Percentiles rank a stretch among this genome's conserved stretches.
These are phyloP conservation scores for Plicaturopsis crispa DNA, from an alignment of 768 basidiomycete genomes.

Conservation along the genomic window DNA sequence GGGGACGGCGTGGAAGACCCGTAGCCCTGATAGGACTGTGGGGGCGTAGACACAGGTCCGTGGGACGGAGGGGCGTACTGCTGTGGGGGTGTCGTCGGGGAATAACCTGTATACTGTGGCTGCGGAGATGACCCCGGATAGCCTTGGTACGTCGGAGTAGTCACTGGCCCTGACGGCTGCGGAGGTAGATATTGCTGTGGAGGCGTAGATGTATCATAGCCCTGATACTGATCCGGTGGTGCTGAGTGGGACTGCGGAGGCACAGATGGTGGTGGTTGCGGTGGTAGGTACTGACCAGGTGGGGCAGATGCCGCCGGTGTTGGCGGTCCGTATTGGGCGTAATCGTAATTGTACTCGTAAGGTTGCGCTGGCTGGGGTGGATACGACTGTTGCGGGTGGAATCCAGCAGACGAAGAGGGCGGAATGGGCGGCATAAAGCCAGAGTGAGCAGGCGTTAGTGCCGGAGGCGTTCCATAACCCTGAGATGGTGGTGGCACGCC, in stretches of 20 bases:
- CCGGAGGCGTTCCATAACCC: conserved; percentile 13
- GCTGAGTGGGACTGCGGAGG: conserved; percentile 23
- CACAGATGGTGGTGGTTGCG: conserved; percentile 17
- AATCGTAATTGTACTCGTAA: conserved; percentile 3
- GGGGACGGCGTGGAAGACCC: too few relatives aligned
- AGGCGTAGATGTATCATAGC: conserved; percentile 21
- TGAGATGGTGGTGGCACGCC: conserved; percentile 6
- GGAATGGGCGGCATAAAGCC: conserved; percentile 30
- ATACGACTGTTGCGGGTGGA: conserved; percentile 15
- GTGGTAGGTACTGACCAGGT: conserved; percentile 14
- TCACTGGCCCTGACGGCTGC: too few relatives aligned
- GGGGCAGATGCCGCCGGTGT: conserved; percentile 19
- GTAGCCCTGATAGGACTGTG: too few relatives aligned
- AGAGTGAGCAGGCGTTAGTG: conserved; percentile 23
- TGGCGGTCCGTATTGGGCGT: conserved; percentile 15
- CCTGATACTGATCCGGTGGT: conserved; percentile 25
- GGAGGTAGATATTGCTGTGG: too few relatives aligned
- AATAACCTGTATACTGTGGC: too few relatives aligned
- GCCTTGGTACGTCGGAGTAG: too few relatives aligned
- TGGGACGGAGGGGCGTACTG: conserved; percentile 1
- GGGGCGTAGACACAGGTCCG: background rate
- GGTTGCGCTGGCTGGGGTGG: conserved; percentile 9
- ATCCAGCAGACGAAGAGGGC: conserved; percentile 26
- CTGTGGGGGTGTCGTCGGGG: too few relatives aligned
- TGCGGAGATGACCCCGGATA: too few relatives aligned